Evolutionary conservation across 305 asterid species (phyloP).

Genomic region (Fraxinus sp.): DNA sequence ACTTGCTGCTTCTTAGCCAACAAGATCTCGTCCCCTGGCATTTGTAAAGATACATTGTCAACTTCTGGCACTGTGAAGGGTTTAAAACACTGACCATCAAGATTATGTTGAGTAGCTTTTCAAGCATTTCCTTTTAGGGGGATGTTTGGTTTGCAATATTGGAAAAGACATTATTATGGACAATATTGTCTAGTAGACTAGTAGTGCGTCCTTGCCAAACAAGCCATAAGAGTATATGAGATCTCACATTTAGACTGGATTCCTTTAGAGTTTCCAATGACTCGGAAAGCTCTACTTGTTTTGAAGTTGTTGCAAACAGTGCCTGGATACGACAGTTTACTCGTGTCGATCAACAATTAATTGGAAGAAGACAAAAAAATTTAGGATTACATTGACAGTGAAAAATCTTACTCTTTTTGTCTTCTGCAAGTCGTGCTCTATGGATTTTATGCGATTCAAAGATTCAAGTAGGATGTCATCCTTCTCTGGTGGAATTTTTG

Average conservation of each 20-base stretch:
- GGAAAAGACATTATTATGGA: not conserved
- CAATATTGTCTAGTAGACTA: not conserved
- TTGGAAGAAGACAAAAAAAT: slow-evolving; percentile 15
- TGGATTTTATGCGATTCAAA: slow-evolving; percentile 79
- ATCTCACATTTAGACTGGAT: slow-evolving; percentile 50
- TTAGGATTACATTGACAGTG: not conserved
- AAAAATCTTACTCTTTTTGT: slow-evolving; percentile 61
- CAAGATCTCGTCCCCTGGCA: slow-evolving; percentile 58
- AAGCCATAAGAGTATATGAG: slow-evolving; percentile 11
- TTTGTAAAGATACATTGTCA: slow-evolving; percentile 18
- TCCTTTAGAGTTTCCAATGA: slow-evolving; percentile 78
- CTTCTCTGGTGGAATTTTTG: slow-evolving; percentile 81
- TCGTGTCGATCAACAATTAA: slow-evolving; percentile 21
- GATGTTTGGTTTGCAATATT: not conserved
- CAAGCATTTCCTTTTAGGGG: not conserved
- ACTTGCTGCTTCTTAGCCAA: slow-evolving; percentile 62
- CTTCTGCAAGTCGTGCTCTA: slow-evolving; percentile 85
- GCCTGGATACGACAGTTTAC: slow-evolving; percentile 44
- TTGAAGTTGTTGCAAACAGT: slow-evolving; percentile 74
- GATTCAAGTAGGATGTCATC: slow-evolving; percentile 79
- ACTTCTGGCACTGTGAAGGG: not conserved
- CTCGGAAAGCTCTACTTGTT: slow-evolving; percentile 83
- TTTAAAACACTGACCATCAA: not conserved
- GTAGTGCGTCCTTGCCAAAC: not conserved
- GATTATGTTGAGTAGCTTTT: not conserved